Percentiles rank a stretch among this genome's conserved stretches.
These are phyloP conservation scores for Serendipita vermifera DNA, from an alignment of 768 basidiomycete genomes.

Conservation along the genomic window DNA sequence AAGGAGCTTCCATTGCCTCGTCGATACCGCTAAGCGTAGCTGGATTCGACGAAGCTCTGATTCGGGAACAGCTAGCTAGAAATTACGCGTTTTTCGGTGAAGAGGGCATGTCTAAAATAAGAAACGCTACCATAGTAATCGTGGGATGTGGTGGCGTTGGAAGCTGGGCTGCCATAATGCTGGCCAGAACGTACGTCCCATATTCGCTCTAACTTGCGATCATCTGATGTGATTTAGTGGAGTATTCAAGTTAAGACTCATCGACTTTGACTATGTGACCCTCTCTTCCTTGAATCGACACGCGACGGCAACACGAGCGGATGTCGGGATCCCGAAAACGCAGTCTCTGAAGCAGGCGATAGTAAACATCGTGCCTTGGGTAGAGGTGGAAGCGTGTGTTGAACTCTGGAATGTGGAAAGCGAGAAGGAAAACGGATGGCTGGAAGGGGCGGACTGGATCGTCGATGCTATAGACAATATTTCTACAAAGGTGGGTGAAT, in stretches of 20 bases:
- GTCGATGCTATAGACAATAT: conserved; percentile 98
- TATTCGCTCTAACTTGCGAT: not conserved
- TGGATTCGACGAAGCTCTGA: conserved; percentile 63
- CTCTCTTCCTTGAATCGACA: conserved; percentile 91
- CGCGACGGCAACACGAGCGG: conserved; percentile 73
- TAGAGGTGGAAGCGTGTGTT: conserved; percentile 68
- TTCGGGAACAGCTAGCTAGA: conserved; percentile 79
- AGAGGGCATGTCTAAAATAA: conserved; percentile 67
- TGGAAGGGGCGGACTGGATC: conserved; percentile 89
- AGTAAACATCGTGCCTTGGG: conserved; percentile 68
- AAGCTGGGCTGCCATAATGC: conserved; percentile 91
- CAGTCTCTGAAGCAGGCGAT: conserved; percentile 54
- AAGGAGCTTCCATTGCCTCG: not conserved
- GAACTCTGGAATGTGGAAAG: conserved; percentile 72
- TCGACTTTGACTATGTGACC: conserved; percentile 95
- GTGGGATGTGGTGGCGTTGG: conserved; percentile 97
- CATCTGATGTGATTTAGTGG: conserved; percentile 34
- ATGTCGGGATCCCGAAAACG: conserved; percentile 93
- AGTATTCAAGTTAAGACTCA: conserved; percentile 59
- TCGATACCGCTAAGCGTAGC: not conserved
- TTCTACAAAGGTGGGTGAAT: conserved; percentile 49
- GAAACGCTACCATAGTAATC: conserved; percentile 64
- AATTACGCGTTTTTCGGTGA: conserved; percentile 94
- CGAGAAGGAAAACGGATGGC: conserved; percentile 49
- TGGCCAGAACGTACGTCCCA: conserved; percentile 65